Evolutionary conservation across 768 basidiomycete genomes (phyloP).

Genomic region (Mycena galopus): DNA sequence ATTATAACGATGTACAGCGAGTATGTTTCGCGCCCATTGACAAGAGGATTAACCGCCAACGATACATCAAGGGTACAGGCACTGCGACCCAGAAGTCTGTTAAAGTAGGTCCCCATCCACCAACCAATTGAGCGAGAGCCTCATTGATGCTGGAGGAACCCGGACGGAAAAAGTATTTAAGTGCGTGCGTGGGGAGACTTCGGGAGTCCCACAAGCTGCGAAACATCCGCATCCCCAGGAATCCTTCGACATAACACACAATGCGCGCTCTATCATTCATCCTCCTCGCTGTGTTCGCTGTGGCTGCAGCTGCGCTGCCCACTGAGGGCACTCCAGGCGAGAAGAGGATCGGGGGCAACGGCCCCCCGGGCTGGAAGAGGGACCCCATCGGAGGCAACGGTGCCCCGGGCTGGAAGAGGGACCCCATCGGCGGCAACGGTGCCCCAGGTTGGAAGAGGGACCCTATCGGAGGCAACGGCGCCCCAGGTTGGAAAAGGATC

Average conservation of each 20-base stretch:
- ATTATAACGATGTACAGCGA: not conserved
- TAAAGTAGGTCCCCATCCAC: not conserved
- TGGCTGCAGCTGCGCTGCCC: not conserved
- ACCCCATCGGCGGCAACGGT: too few species aligned
- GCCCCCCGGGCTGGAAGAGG: too few species aligned
- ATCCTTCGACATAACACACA: not conserved
- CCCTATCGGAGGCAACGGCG: too few species aligned
- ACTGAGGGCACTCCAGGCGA: too few species aligned
- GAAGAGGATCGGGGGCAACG: too few species aligned
- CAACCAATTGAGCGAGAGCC: too few species aligned
- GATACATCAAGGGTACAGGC: not conserved
- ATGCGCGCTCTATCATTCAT: not conserved
- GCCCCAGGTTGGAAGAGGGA: too few species aligned
- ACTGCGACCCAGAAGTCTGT: not conserved
- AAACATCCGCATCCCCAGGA: not conserved
- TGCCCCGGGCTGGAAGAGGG: too few species aligned
- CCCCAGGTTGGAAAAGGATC: too few species aligned
- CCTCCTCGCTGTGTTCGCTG: not conserved
- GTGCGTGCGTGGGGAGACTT: not conserved
- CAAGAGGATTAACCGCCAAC: not conserved
- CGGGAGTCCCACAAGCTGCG: not conserved
- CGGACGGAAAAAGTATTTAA: not conserved
- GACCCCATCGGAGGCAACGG: too few species aligned
- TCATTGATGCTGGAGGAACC: not conserved
- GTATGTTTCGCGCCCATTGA: not conserved